Conservation (phyloP, 345 rosid species). For the Citrus trifoliata region DNA sequence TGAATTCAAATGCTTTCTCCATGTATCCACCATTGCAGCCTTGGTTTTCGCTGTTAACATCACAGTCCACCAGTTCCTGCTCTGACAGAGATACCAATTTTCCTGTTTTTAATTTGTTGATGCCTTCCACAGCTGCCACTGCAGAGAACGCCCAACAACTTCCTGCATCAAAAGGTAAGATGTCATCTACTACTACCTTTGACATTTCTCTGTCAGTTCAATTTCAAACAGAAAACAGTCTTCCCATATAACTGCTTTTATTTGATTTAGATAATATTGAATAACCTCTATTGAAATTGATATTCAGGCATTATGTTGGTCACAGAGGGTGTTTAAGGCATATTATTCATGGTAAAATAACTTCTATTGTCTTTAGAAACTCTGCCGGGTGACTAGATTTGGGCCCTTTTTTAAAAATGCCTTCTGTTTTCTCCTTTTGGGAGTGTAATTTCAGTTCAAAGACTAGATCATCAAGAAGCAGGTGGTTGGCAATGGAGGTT, state of each 20-base stretch:
- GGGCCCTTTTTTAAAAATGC: neutral
- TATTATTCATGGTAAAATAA: neutral
- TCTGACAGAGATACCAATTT: conserved; percentile 64
- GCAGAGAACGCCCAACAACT: conserved; percentile 98
- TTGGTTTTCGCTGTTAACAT: conserved; percentile 23
- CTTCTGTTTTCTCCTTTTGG: neutral
- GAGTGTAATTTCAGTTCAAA: neutral
- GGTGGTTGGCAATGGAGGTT: neutral
- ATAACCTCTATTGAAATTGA: neutral
- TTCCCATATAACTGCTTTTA: neutral
- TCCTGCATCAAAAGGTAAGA: conserved; percentile 37
- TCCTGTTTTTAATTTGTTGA: conserved; percentile 68
- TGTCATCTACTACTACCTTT: neutral
- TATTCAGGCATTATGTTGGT: neutral
- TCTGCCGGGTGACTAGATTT: neutral
- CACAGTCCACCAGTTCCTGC: conserved; percentile 88
- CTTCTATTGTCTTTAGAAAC: neutral
- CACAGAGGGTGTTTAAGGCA: too few relatives aligned
- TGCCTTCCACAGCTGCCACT: conserved; percentile 81
- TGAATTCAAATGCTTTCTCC: conserved; percentile 60
- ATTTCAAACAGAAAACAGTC: neutral
- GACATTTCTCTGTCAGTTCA: neutral
- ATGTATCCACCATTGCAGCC: conserved; percentile 87
- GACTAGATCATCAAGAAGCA: neutral
- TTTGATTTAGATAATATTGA: neutral